Evolutionary conservation across 495 filamentous ascomycete genomes (phyloP), one percentile per base, ranked within the genome.

Genomic region (Cudoniella acicularis): DNA sequence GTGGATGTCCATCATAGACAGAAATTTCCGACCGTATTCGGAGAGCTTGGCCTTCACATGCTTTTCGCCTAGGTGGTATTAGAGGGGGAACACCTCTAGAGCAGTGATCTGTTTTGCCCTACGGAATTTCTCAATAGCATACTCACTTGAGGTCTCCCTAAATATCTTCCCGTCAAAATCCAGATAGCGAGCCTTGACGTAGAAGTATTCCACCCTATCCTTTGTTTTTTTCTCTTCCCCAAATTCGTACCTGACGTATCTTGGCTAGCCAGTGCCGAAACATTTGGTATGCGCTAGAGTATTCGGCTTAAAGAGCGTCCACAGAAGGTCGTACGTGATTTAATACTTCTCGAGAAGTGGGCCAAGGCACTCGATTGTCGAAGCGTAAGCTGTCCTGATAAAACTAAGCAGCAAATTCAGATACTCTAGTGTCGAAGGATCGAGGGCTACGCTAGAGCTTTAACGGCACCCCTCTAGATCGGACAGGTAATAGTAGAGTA

Each of bases 241-340:
- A 49, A 55, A 60, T 26, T 68, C 56, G 48, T 65, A 71, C 45
- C 54, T 51, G 23, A 70, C 40, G 56, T 62, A 71, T 60, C 64
- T 55, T 49, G 40, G 57, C 41, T 59, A 42, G n/a, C 41, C 17
- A 2, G 49, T 63, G 36, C 78, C 72, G 45, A 70, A 59, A 54
- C 70, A 79, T 26, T 58, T 77, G 30, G 75, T 79, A 62, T 73
- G 76, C 2, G 76, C 59, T 36, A 70, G 49, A 1, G 64, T 64
- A 53, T 75, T 75, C 49, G 72, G 72, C 25, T 73, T 71, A 55
- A 79, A 77, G 21, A 79, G 62, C 13, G 73, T 70, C 75, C 72
- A 79, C 18, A 79, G 71, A 24, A 79, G 69, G 26, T 78, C 73
- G 56, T 73, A 79, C 9, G 72, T 77, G 47, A 79, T 79, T 59